phyloP scores from a whole-genome alignment of 1,284 basidiomycete genomes.

The Leucoagaricus sp. region DNA sequence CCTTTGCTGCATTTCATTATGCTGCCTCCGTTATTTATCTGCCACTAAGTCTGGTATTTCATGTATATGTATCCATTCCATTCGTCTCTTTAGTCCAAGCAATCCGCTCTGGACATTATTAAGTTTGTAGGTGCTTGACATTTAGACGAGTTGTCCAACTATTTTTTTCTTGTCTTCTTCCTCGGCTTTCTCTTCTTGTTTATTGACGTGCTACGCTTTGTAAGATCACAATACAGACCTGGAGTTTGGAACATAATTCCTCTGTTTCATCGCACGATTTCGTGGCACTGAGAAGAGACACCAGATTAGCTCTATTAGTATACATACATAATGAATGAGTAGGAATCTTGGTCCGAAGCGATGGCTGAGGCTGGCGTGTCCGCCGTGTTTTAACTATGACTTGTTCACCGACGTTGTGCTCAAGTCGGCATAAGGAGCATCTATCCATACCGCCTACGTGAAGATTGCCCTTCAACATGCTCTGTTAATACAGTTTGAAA shows the following conservation, averaged over 20 bases:
- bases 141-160: no score
- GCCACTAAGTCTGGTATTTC: background rate
- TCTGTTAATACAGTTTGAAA: background rate
- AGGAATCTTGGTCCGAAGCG: no score
- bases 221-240: conserved; percentile 1
- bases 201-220: background rate
- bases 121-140: no score
- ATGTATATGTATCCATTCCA: background rate
- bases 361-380: no score
- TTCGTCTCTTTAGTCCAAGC: no score
- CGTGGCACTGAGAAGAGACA: background rate
- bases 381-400: background rate
- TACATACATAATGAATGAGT: background rate
- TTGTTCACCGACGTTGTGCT: background rate
- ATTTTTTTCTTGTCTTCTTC: background rate
- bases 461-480: background rate
- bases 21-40: background rate
- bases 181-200: background rate
- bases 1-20: background rate
- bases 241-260: background rate
- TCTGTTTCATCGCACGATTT: no score
- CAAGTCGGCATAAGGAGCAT: conserved; percentile 22
- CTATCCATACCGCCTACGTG: conserved; percentile 38
- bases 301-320: background rate
- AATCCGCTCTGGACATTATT: no score